phyloP scores from a whole-genome alignment of 106 monocot species.

The Xerophyta viscosa region DNA sequence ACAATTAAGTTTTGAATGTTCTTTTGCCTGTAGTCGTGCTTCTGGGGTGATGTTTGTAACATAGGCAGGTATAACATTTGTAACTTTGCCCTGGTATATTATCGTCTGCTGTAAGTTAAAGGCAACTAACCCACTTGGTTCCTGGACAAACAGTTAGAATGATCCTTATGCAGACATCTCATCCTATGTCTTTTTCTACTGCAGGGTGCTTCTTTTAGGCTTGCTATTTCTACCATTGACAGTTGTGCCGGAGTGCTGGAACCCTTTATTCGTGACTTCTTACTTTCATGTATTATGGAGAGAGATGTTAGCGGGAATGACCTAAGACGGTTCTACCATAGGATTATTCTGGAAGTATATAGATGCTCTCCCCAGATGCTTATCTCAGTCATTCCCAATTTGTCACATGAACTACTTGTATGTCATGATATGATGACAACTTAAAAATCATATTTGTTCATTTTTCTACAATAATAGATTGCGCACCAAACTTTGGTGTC shows the following conservation, averaged over 20 bases:
- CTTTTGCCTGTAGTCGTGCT: no score
- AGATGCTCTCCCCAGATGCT: slow-evolving; percentile 69
- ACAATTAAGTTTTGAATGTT: no score
- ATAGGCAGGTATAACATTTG: no score
- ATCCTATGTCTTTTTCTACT: slow-evolving; percentile 8
- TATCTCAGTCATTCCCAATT: slow-evolving; percentile 54
- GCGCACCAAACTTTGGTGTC: no score
- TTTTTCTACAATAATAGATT: background rate
- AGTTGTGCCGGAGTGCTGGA: slow-evolving; percentile 57
- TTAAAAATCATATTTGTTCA: no score
- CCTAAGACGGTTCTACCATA: slow-evolving; percentile 48
- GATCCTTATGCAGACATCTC: background rate
- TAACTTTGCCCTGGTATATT: no score
- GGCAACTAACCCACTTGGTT: no score
- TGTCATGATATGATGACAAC: no score
- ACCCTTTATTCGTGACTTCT: slow-evolving; percentile 35
- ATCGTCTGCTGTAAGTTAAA: no score
- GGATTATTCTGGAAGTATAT: slow-evolving; percentile 58
- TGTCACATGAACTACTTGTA: slow-evolving; percentile 75
- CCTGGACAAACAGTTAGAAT: no score
- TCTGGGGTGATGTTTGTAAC: no score
- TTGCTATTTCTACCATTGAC: slow-evolving; percentile 69
- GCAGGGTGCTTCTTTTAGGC: slow-evolving; percentile 60
- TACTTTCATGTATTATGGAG: slow-evolving; percentile 55
- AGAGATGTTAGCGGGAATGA: slow-evolving; percentile 32